A percentile compares a stretch with the other conserved stretches of the same genome.
phyloP scores from a whole-genome alignment of 2,329 filamentous ascomycete genomes.

The Cytospora piceae region DNA sequence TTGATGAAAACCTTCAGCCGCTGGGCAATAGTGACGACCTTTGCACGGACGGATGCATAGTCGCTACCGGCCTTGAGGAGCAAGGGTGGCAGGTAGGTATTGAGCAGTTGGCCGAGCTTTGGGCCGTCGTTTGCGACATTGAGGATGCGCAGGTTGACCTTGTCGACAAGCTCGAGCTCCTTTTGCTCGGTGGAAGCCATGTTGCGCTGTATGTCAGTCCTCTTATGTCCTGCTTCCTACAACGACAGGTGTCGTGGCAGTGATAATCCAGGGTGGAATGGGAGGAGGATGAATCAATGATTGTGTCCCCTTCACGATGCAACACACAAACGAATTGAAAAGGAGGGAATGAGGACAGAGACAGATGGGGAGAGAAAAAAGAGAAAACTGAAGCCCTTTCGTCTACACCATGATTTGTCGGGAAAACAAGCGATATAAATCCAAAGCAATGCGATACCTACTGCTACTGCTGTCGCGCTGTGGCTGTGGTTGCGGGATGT shows the following conservation, averaged over 20 bases:
- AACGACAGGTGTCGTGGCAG: background rate
- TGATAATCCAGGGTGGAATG: background rate
- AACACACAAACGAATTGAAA: too few relatives aligned
- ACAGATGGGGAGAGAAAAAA: background rate
- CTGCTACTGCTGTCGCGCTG: background rate
- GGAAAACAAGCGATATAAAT: background rate
- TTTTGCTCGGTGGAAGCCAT: constrained; percentile 59
- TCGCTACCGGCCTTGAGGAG: constrained; percentile 86
- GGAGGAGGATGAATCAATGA: background rate
- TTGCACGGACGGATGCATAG: constrained; percentile 77
- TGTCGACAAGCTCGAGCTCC: constrained; percentile 81
- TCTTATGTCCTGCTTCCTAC: background rate
- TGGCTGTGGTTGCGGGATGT: background rate
- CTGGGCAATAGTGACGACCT: constrained; percentile 59
- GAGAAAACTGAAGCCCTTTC: background rate
- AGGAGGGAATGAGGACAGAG: background rate
- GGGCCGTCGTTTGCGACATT: constrained; percentile 80
- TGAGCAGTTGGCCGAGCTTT: constrained; percentile 78
- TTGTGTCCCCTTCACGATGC: background rate
- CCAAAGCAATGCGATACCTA: background rate
- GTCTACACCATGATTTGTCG: background rate
- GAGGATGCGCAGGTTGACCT: constrained; percentile 80
- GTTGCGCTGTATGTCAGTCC: background rate
- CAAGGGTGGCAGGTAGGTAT: constrained; percentile 78
- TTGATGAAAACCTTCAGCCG: constrained; percentile 60